These are phyloP conservation scores for Pythium periplocum DNA, from an alignment of 352 stramenopile genomes.

Conservation along the genomic window DNA sequence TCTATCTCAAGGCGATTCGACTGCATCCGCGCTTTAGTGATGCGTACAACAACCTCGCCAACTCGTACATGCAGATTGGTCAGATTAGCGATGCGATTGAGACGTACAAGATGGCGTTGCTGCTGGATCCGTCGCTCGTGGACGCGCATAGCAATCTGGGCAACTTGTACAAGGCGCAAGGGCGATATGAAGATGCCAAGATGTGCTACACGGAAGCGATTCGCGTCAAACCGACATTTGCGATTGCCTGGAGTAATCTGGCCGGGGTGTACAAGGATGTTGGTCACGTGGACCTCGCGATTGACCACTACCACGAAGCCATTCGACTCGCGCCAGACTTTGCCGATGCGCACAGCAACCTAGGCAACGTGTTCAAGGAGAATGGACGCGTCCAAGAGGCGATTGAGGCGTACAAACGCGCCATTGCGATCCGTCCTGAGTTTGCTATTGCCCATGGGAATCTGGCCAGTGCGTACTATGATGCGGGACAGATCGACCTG, in stretches of 20 bases:
- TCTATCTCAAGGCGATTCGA: slow-evolving; percentile 92
- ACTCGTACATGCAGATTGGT: slow-evolving; percentile 90
- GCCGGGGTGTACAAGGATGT: slow-evolving; percentile 90
- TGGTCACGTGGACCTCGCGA: slow-evolving; percentile 68
- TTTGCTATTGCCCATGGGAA: slow-evolving; percentile 93
- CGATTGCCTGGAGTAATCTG: slow-evolving; percentile 91
- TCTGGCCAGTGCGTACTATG: slow-evolving; percentile 88
- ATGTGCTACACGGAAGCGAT: slow-evolving; percentile 90
- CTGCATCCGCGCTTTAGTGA: slow-evolving; percentile 88
- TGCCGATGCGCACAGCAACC: slow-evolving; percentile 82
- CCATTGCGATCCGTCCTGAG: slow-evolving; percentile 78
- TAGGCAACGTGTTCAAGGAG: slow-evolving; percentile 85
- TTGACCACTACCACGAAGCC: slow-evolving; percentile 84
- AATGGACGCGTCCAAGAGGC: slow-evolving; percentile 60
- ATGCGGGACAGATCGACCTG: slow-evolving; percentile 75
- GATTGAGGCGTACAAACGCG: slow-evolving; percentile 81
- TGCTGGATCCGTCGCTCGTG: slow-evolving; percentile 84
- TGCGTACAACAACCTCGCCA: slow-evolving; percentile 91
- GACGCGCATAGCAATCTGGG: slow-evolving; percentile 94
- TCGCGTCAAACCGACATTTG: slow-evolving; percentile 82
- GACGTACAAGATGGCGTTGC: slow-evolving; percentile 93
- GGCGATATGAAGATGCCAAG: slow-evolving; percentile 82
- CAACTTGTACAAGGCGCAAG: slow-evolving; percentile 90
- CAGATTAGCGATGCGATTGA: slow-evolving; percentile 87
- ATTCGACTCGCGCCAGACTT: slow-evolving; percentile 81